Evolutionary conservation across 768 basidiomycete species (phyloP).

Genomic region (Hortiboletus campestris): DNA sequence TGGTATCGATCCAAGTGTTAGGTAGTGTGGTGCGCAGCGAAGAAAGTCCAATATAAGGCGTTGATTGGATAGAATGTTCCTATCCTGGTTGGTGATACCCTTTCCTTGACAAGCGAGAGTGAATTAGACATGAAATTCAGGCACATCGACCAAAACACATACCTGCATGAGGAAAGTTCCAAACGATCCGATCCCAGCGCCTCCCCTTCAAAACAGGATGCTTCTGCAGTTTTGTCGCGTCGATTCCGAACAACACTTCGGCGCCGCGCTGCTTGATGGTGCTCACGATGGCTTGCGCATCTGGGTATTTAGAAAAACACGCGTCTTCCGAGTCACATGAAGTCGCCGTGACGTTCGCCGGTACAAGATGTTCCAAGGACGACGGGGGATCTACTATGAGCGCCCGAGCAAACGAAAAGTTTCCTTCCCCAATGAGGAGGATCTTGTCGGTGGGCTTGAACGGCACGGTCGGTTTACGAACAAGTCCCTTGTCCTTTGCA

Average conservation of each 20-base stretch:
- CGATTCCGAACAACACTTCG: slow-evolving; percentile 74
- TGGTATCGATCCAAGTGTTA: slow-evolving; percentile 59
- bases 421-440: slow-evolving; percentile 87
- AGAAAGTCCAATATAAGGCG: slow-evolving; percentile 78
- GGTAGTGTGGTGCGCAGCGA: slow-evolving; percentile 60
- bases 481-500: slow-evolving; percentile 38
- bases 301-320: slow-evolving; percentile 82
- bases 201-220: slow-evolving; percentile 53
- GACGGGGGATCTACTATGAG: slow-evolving; percentile 51
- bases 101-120: slow-evolving; percentile 48
- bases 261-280: slow-evolving; percentile 58
- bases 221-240: slow-evolving; percentile 77
- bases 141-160: slow-evolving; percentile 20
- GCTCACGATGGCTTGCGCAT: slow-evolving; percentile 57
- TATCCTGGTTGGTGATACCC: slow-evolving; percentile 90
- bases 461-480: slow-evolving; percentile 53
- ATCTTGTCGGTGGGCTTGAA: slow-evolving; percentile 65
- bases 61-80: slow-evolving; percentile 91
- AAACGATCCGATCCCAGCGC: slow-evolving; percentile 77
- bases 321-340: slow-evolving; percentile 77
- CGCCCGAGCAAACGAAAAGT: slow-evolving; percentile 88
- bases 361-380: slow-evolving; percentile 50
- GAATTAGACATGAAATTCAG: not conserved
- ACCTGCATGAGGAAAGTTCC: slow-evolving; percentile 98
- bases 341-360: slow-evolving; percentile 77